Percentiles rank a stretch among this genome's conserved stretches.
Evolutionary conservation across 768 basidiomycete species (phyloP).

Genomic region (Rhizopogon rudus): DNA sequence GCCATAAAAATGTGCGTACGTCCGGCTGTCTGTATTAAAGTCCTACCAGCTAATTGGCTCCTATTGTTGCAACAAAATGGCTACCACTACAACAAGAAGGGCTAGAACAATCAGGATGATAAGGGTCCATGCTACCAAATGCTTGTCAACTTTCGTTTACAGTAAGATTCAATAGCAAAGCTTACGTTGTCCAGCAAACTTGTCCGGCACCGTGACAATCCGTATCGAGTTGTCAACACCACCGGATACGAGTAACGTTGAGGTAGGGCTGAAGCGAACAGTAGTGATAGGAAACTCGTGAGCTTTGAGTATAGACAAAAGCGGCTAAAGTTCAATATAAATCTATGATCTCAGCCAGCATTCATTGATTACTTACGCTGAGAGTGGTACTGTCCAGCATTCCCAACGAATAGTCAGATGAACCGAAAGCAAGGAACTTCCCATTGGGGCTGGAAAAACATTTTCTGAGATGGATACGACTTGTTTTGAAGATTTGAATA

Average conservation of each 20-base stretch:
- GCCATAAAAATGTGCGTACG: not conserved
- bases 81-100: conserved; percentile 38
- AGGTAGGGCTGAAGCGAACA: conserved; percentile 80
- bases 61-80: conserved; percentile 32
- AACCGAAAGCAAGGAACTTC: conserved; percentile 77
- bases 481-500: conserved; percentile 3
- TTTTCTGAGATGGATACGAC: conserved; percentile 4
- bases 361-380: conserved; percentile 44
- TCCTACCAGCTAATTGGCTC: not conserved
- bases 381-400: conserved; percentile 77
- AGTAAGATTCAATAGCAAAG: conserved; percentile 13
- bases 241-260: conserved; percentile 78
- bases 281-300: conserved; percentile 94
- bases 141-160: conserved; percentile 5
- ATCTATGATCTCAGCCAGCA: not conserved
- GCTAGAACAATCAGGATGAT: conserved; percentile 38
- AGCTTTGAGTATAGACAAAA: conserved; percentile 84
- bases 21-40: not conserved
- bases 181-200: conserved; percentile 49
- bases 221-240: conserved; percentile 89
- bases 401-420: conserved; percentile 81
- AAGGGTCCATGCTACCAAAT: conserved; percentile 32
- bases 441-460: conserved; percentile 64
- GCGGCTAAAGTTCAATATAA: conserved; percentile 49
- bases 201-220: conserved; percentile 66